Evolutionary conservation across 2,329 filamentous ascomycete genomes (phyloP), one percentile per base, ranked within the genome.

Genomic region (Paracoccidioides lutzii): DNA sequence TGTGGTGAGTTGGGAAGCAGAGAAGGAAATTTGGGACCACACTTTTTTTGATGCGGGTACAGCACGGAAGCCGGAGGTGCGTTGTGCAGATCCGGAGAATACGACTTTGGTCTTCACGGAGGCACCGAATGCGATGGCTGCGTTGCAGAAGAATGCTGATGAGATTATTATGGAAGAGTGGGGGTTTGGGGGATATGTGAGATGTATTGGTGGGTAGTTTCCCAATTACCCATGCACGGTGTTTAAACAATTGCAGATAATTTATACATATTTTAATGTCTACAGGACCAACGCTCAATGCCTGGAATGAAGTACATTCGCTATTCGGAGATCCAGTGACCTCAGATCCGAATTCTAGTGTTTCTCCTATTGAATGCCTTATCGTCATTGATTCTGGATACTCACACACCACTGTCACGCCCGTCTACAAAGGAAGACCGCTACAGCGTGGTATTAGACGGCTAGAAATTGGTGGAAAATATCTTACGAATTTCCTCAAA

Each of bases 111-210:
- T 98, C 3, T 78, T 97, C 52, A 83, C 87, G 1, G 93, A 98
- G 70, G 86, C 89, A 48, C 85, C 90, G 3, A 95, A 94, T 71
- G 83, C 85, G 3, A 78, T 95, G 55, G 83, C 85, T 0, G 82
- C 83, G 10, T 73, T 98, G 60, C 90, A 96, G 71, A 81, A 84
- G 42, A 93, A 96, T 68, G 90, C 88, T 63, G 93, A 98, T 66
- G 91, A 98, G 74, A 89, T 98, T 66, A 82, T 97, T 1, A 97
- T 98, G 75, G 93, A 98, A 67, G 90, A 97, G 68, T 98, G 93
- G 74, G 88, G 88, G 2, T 98, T 98, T 71, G 81, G 85, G 9
- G 85, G 87, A 61, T 95, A 95, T 72, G 86, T 85, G 61, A 82
- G 93, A 58, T 84, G 81, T 56, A 75, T 87, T 60, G 87, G 87